Evolutionary conservation across 108 stramenopile genomes (phyloP), one percentile per base, ranked within the genome.

Genomic region (Nannochloropsis salina): DNA sequence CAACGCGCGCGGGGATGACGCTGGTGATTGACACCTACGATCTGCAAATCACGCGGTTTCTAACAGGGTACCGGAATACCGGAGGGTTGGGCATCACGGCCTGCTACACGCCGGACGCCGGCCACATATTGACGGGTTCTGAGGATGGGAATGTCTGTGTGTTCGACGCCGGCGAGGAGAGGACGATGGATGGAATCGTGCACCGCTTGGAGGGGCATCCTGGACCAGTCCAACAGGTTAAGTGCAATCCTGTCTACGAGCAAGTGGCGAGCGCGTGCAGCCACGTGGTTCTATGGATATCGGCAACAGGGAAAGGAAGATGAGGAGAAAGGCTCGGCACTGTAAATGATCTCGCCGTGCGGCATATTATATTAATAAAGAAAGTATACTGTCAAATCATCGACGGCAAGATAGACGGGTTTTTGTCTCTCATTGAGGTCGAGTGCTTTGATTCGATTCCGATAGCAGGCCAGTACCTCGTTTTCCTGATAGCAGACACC

Each of bases 191-290:
- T 18, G 85, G 89, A 10, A 45, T 91, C 21, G 88, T 80, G n/a
- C 44, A 85, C 42, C 80, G 42, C 2, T 84, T 92, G 44, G 74
- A n/a, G 42, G 91, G 90, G 8, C 91, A 92, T 84, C 18, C 83
- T 0, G 82, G 83, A 9, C 12, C 86, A 6, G 90, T 92, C 45
- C 84, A 87, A 1, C 84, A 82, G 43, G 90, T 90, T n/a, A 42
- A 42, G 40, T 89, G 90, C 85, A 92, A 90, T 83, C 91, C 91
- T 42, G 88, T 86, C 86, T 92, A 87, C 84, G 88, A 90, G 51
- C 85, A 87, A 31, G 81, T 92, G 21, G 91, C 90, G 41, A 87
- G 86, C 81, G 91, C 88, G 9, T 91, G 91, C 81, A 90, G 80
- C 12, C 90, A 92, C 86, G 87, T 88, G 42, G 89, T 84, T 41